Evolutionary conservation across 768 basidiomycete genomes (phyloP).

Genomic region (Leccinum truebloodii): DNA sequence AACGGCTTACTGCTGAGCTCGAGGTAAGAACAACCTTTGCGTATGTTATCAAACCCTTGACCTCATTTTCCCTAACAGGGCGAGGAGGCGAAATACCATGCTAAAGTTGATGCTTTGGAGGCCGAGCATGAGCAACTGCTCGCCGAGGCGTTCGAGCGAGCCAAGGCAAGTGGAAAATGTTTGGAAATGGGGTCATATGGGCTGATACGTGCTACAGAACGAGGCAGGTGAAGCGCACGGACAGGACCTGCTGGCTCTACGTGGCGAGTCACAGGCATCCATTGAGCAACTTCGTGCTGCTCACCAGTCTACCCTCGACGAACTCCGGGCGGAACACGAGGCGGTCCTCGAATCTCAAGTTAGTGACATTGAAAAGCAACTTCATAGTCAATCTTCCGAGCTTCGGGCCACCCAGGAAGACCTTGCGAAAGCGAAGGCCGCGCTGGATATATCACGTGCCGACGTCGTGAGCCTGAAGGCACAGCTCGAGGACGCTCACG

Average conservation of each 20-base stretch:
- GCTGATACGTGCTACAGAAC: constrained; percentile 42
- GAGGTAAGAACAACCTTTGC: constrained; percentile 46
- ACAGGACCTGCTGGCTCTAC: constrained; percentile 70
- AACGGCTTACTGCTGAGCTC: constrained; percentile 58
- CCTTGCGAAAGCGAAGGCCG: constrained; percentile 70
- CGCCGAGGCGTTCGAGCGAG: constrained; percentile 71
- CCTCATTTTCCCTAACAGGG: constrained; percentile 40
- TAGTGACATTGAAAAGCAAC: constrained; percentile 59
- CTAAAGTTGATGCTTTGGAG: constrained; percentile 65
- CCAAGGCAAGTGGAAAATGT: constrained; percentile 54
- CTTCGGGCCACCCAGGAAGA: constrained; percentile 86
- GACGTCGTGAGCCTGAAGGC: constrained; percentile 58
- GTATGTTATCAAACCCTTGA: not conserved
- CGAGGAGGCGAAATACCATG: constrained; percentile 68
- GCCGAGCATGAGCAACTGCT: constrained; percentile 62
- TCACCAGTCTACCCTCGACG: constrained; percentile 60
- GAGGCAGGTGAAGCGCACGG: constrained; percentile 72
- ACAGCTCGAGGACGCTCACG: constrained; percentile 66
- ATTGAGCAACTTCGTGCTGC: constrained; percentile 68
- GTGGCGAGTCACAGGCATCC: constrained; percentile 61
- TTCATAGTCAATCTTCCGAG: constrained; percentile 56
- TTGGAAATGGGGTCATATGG: not conserved
- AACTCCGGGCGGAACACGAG: constrained; percentile 64
- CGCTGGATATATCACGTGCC: constrained; percentile 49
- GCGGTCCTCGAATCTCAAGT: constrained; percentile 59